phyloP scores from a whole-genome alignment of 805 yeast genomes.

The Diddensiella santjacobensis region DNA sequence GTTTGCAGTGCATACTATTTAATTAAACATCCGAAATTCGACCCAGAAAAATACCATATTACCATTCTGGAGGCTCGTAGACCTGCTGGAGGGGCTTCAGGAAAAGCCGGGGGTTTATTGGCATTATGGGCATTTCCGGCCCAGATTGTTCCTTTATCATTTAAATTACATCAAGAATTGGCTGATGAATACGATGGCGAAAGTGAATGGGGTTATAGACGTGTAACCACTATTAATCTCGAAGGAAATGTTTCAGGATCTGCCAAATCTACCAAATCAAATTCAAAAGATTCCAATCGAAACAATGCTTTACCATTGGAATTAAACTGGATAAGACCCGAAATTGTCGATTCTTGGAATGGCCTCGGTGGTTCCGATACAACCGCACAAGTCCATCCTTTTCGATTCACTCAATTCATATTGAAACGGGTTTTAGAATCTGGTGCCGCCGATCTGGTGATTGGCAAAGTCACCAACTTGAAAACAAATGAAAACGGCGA shows the following conservation, averaged over 20 bases:
- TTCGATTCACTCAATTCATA: constrained; percentile 82
- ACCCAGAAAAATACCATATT: constrained; percentile 68
- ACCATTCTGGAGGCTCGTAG: constrained; percentile 83
- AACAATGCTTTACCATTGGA: constrained; percentile 48
- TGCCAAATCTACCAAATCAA: constrained; percentile 4
- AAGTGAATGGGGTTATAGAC: constrained; percentile 87
- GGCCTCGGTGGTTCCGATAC: constrained; percentile 78
- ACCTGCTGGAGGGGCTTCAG: constrained; percentile 96
- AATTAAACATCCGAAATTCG: constrained; percentile 76
- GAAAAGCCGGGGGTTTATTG: constrained; percentile 93
- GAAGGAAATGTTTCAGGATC: constrained; percentile 65
- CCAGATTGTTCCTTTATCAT: constrained; percentile 85
- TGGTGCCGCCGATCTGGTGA: constrained; percentile 76
- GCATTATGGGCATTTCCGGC: constrained; percentile 98
- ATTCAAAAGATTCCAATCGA: constrained; percentile 6
- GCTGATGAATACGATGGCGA: constrained; percentile 79
- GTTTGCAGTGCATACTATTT: constrained; percentile 90
- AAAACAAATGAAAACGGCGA: constrained; percentile 55
- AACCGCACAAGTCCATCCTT: constrained; percentile 97
- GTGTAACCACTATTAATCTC: constrained; percentile 77
- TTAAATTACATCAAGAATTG: constrained; percentile 77
- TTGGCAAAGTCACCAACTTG: constrained; percentile 75
- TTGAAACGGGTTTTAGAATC: constrained; percentile 74
- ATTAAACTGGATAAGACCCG: constrained; percentile 67
- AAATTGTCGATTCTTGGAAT: constrained; percentile 67